Conservation (phyloP, 805 yeast genomes). For the Monosporozyma aquatica region DNA sequence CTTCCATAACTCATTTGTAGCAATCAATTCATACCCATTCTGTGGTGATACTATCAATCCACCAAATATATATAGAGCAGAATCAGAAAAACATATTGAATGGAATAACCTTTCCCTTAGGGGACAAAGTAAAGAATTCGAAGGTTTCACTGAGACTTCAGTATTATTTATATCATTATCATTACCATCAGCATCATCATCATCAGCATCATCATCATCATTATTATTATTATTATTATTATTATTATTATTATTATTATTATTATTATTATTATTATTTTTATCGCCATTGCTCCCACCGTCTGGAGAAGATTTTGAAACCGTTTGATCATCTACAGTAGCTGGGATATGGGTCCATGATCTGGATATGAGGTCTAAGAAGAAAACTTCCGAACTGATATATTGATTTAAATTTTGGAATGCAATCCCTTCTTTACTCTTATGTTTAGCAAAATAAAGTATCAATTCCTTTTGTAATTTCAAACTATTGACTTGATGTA, state of each 20-base stretch:
- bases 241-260: no score
- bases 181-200: no score
- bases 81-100: conserved; percentile 42
- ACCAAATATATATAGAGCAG: conserved; percentile 53
- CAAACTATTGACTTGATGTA: conserved; percentile 33
- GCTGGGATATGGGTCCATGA: conserved; percentile 42
- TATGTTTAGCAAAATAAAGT: conserved; percentile 21
- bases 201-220: no score
- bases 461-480: conserved; percentile 35
- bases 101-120: conserved; percentile 43
- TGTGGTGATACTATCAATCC: conserved; percentile 42
- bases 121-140: conserved; percentile 3
- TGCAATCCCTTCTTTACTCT: conserved; percentile 12
- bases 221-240: no score
- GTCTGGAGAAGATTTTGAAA: conserved; percentile 1
- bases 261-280: no score
- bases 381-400: conserved; percentile 55
- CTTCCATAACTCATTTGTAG: conserved; percentile 66
- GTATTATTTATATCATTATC: no score
- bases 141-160: not conserved
- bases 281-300: no score
- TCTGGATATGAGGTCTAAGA: conserved; percentile 48
- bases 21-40: conserved; percentile 31
- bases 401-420: conserved; percentile 29
- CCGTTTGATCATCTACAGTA: conserved; percentile 2